Evolutionary conservation across 768 basidiomycete genomes (phyloP), one percentile per base, ranked within the genome.

Genomic region (Cystobasidiopsis lactophilus): DNA sequence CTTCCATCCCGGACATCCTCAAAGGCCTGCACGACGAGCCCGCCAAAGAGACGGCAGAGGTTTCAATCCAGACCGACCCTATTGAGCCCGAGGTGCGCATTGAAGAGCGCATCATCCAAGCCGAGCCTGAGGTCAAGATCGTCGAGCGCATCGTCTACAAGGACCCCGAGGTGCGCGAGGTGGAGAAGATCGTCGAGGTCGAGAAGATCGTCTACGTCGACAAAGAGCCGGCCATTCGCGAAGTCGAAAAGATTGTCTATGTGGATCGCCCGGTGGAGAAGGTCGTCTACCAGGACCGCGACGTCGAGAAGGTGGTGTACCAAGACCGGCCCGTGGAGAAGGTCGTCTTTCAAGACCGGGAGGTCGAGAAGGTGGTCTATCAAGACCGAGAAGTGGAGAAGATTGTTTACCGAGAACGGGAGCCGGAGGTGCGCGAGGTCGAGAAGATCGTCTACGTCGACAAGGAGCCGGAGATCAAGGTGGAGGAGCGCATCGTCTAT

Each of bases 361-460:
- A 35, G 33, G 33, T 35, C 33, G 9, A 40, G 46, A 35, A 53
- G 24, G 43, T 58, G 31, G 54, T 61, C 38, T 52, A 60, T 18
- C 53, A 54, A 16, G 63, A 65, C 23, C 9, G 62, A 35, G 55
- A 60, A 39, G 59, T 66, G 33, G 64, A 65, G 26, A 63, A 62
- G 56, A 57, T 50, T n/a, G 55, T 44, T 5, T 3, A 48, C 23
- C 18, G 19, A 19, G 27, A 7, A 27, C 21, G 7, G 7, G 5
- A 47, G 45, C 7, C 19, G 10, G 63, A 63, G 13, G 60, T 59
- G 31, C 51, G 33, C 35, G 57, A 57, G 31, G 60, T 62, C 37
- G 64, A 65, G 30, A 52, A 55, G 19, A 52, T 58, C 31, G 57
- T 61, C 46, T 65, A 67, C 53, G 59, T 63, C 13, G 57, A 59